Conservation (phyloP, 1,139 yeast species). For the Saccharomyces uvarum region DNA sequence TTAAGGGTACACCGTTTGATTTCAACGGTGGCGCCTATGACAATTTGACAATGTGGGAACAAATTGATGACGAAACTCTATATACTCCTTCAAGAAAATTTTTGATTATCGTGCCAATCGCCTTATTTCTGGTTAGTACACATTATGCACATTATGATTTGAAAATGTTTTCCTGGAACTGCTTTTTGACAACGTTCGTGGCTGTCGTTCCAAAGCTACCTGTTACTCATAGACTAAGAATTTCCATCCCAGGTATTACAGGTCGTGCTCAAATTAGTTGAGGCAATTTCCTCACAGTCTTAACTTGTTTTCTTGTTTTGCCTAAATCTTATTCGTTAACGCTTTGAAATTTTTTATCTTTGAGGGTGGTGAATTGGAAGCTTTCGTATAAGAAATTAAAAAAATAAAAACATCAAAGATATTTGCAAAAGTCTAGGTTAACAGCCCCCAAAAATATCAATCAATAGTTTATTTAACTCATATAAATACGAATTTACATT, state of each 20-base stretch:
- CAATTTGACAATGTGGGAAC: conserved; percentile 97
- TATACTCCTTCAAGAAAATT: conserved; percentile 94
- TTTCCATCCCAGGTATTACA: conserved; percentile 45
- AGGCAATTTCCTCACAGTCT: background rate
- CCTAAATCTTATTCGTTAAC: background rate
- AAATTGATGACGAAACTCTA: conserved; percentile 92
- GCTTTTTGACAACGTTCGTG: conserved; percentile 68
- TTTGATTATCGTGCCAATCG: conserved; percentile 82
- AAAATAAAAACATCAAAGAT: background rate
- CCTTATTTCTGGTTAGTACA: conserved; percentile 75
- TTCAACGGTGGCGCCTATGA: conserved; percentile 95
- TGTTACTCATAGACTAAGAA: conserved; percentile 66
- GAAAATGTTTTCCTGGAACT: conserved; percentile 69
- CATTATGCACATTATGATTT: conserved; percentile 86
- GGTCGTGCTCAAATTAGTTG: conserved; percentile 32
- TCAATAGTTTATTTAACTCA: no score
- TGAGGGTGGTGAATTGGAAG: no score
- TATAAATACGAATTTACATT: no score
- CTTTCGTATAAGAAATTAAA: background rate
- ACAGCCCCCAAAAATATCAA: no score
- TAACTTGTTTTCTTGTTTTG: background rate
- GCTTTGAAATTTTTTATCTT: background rate
- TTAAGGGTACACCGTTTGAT: conserved; percentile 95
- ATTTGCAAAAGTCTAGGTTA: no score
- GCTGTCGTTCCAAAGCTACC: conserved; percentile 88